Evolutionary conservation across 176 grass and related monocot genomes (phyloP).

Genomic region (Avena eriantha): DNA sequence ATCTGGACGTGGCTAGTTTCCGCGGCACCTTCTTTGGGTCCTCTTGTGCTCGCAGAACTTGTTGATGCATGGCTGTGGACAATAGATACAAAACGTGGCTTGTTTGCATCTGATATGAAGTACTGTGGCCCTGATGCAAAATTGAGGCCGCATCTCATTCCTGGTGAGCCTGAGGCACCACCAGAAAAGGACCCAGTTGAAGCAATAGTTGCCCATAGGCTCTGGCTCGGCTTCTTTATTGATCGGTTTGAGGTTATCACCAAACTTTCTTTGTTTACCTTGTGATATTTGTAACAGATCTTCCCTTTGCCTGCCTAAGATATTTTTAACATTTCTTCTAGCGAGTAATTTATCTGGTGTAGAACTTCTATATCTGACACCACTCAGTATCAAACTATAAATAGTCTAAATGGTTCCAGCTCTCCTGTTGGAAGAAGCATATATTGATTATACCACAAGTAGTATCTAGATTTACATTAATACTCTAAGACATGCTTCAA

Average conservation of each 20-base stretch:
- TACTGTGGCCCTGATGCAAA: conserved; percentile 93
- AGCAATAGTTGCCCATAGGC: conserved; percentile 91
- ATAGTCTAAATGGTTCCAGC: neutral
- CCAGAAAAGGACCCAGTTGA: conserved; percentile 94
- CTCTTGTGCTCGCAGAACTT: conserved; percentile 92
- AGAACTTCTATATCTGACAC: conserved; percentile 23
- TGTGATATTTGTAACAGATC: conserved; percentile 38
- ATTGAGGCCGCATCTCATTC: conserved; percentile 93
- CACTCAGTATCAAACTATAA: neutral
- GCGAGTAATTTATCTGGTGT: conserved; percentile 17
- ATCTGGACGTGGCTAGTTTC: conserved; percentile 99
- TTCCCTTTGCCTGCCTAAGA: conserved; percentile 6
- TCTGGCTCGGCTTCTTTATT: conserved; percentile 99
- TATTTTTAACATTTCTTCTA: conserved; percentile 33
- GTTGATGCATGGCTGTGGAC: conserved; percentile 99
- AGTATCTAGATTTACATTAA: conserved; percentile 10
- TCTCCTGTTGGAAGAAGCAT: conserved; percentile 28
- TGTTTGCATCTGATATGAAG: conserved; percentile 98
- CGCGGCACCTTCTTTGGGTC: conserved; percentile 85
- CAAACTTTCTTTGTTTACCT: conserved; percentile 42
- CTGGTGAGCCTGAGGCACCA: conserved; percentile 86
- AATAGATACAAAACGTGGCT: conserved; percentile 96
- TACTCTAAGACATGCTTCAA: neutral
- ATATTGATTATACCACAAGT: conserved; percentile 8
- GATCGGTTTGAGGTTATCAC: conserved; percentile 96